Percentiles rank a stretch among this genome's conserved stretches.
Conservation (phyloP, 345 rosid genomes). For the Lagerstroemia speciosa region DNA sequence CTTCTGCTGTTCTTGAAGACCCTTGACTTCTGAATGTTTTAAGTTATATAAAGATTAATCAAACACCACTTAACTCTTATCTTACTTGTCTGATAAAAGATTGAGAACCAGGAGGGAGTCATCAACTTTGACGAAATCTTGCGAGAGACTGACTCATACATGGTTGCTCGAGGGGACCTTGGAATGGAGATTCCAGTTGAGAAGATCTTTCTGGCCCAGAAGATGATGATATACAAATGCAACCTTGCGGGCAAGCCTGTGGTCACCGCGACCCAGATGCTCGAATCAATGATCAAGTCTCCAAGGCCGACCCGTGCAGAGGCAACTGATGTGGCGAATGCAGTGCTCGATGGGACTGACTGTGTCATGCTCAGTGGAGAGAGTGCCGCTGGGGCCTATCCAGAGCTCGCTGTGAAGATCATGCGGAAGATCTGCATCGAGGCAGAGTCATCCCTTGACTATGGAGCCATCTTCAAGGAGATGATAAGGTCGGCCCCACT, state of each 20-base stretch:
- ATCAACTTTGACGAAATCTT: slow-evolving; percentile 81
- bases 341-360: slow-evolving; percentile 85
- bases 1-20: no score
- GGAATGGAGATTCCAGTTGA: slow-evolving; percentile 95
- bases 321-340: slow-evolving; percentile 91
- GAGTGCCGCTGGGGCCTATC: slow-evolving; percentile 88
- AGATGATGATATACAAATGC: slow-evolving; percentile 96
- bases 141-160: slow-evolving; percentile 85
- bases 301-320: slow-evolving; percentile 91
- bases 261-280: slow-evolving; percentile 90
- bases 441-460: slow-evolving; percentile 83
- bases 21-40: background rate
- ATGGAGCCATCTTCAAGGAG: slow-evolving; percentile 67
- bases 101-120: slow-evolving; percentile 95
- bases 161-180: slow-evolving; percentile 97
- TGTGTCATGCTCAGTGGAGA: slow-evolving; percentile 93
- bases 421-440: slow-evolving; percentile 77
- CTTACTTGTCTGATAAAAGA: slow-evolving; percentile 29
- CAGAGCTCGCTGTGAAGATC: slow-evolving; percentile 76
- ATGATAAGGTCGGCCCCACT: slow-evolving; percentile 82
- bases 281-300: slow-evolving; percentile 89
- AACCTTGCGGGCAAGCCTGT: slow-evolving; percentile 87
- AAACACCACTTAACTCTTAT: background rate
- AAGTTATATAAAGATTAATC: background rate
- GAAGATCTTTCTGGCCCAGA: slow-evolving; percentile 88